A percentile compares a stretch with the other conserved stretches of the same genome.
Evolutionary conservation across 2,329 filamentous ascomycete species (phyloP).

Genomic region (Colletotrichum chlorophyti): DNA sequence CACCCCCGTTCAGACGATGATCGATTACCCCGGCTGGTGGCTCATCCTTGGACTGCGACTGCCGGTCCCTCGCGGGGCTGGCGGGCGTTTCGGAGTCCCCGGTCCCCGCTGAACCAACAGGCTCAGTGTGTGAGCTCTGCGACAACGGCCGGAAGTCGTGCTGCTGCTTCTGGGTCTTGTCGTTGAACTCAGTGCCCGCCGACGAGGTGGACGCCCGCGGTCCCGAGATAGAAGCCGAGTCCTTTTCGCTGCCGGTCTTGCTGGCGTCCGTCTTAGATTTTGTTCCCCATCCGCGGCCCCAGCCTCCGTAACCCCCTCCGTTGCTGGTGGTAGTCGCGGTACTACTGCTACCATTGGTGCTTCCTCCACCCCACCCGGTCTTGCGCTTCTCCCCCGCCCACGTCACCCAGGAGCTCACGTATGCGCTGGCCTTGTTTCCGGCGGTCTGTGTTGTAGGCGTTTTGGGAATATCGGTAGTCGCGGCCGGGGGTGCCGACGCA

Average conservation of each 20-base stretch:
- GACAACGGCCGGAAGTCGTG: conserved; percentile 39
- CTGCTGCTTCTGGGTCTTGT: conserved; percentile 3
- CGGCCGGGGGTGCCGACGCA: conserved; percentile 31
- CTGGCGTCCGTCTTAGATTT: conserved; percentile 29
- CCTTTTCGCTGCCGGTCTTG: conserved; percentile 27
- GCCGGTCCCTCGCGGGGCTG: conserved; percentile 9
- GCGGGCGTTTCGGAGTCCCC: conserved; percentile 16
- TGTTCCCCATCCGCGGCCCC: conserved; percentile 41
- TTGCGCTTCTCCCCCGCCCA: conserved; percentile 82
- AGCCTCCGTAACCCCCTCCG: conserved; percentile 35
- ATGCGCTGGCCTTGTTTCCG: conserved; percentile 64
- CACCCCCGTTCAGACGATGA: not conserved
- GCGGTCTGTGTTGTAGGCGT: conserved; percentile 56
- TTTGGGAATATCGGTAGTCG: conserved; percentile 46
- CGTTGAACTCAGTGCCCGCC: conserved; percentile 1
- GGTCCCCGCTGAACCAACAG: conserved; percentile 47
- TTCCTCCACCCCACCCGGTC: conserved; percentile 43
- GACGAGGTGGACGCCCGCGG: conserved; percentile 17
- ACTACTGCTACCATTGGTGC: conserved; percentile 15
- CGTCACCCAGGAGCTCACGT: conserved; percentile 72
- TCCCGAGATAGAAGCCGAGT: conserved; percentile 35
- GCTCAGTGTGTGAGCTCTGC: conserved; percentile 52
- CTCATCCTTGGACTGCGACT: conserved; percentile 12
- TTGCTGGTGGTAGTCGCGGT: not conserved
- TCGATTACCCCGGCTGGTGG: not conserved